A percentile compares a stretch with the other conserved stretches of the same genome.
Evolutionary conservation across 2,329 filamentous ascomycete species (phyloP).

Genomic region (Diaporthe caulivora): DNA sequence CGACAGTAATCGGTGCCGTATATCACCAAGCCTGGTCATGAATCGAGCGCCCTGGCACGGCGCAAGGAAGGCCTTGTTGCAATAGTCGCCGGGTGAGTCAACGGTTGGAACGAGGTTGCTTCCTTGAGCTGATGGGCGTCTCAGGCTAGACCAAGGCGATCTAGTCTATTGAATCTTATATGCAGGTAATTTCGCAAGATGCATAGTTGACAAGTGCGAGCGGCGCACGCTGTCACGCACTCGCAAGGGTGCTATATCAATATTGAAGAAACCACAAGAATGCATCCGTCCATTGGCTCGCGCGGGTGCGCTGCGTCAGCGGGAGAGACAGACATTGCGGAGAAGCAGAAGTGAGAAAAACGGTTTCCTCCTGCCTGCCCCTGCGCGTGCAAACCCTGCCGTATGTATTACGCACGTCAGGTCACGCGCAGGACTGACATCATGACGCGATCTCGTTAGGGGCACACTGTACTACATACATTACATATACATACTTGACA

Average conservation of each 20-base stretch:
- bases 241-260: too few relatives aligned
- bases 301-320: neutral
- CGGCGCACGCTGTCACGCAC: too few relatives aligned
- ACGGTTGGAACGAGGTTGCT: neutral
- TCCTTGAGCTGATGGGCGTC: slow-evolving; percentile 3
- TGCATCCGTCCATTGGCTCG: neutral
- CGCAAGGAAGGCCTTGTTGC: neutral
- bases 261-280: too few relatives aligned
- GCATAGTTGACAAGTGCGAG: neutral
- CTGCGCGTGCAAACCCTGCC: neutral
- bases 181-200: slow-evolving; percentile 9
- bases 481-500: too few relatives aligned
- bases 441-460: neutral
- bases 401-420: slow-evolving; percentile 14
- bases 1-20: too few relatives aligned
- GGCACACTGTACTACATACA: too few relatives aligned
- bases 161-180: slow-evolving; percentile 23
- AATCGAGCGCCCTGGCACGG: neutral
- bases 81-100: slow-evolving; percentile 8
- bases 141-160: slow-evolving; percentile 1
- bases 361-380: neutral
- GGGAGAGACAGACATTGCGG: neutral
- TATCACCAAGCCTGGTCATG: neutral
- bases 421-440: slow-evolving; percentile 20
- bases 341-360: neutral